These are phyloP conservation scores for Aegilops bicornis DNA, from an alignment of 176 grass and related monocot species.

Conservation along the genomic window DNA sequence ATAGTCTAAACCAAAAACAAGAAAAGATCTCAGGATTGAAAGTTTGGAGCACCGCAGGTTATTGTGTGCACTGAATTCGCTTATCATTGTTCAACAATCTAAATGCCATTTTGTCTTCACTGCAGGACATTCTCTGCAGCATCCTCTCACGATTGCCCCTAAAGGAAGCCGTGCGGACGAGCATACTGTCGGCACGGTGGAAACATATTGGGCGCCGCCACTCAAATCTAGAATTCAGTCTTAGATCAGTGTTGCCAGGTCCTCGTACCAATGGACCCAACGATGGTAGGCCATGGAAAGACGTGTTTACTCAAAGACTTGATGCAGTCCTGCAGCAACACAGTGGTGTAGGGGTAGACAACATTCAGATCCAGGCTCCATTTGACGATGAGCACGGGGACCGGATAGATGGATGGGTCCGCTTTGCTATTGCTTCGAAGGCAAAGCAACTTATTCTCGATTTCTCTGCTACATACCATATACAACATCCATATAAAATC, in stretches of 20 bases:
- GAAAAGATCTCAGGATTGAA: too few relatives aligned
- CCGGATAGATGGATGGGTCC: not conserved
- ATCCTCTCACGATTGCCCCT: too few relatives aligned
- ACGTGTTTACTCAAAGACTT: not conserved
- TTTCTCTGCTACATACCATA: not conserved
- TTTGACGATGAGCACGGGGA: not conserved
- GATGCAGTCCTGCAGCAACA: not conserved
- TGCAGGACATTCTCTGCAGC: too few relatives aligned
- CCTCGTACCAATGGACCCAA: not conserved
- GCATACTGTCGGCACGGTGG: not conserved
- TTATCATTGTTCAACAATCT: too few relatives aligned
- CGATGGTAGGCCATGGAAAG: not conserved
- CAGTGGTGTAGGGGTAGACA: not conserved
- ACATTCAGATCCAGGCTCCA: not conserved
- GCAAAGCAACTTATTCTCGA: not conserved
- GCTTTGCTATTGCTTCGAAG: not conserved
- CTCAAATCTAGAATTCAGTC: not conserved
- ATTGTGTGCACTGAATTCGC: too few relatives aligned
- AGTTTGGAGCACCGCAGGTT: too few relatives aligned
- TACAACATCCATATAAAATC: not conserved
- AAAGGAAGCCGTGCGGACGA: not conserved
- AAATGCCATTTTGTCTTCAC: too few relatives aligned
- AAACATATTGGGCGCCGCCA: not conserved
- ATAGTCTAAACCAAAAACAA: too few relatives aligned
- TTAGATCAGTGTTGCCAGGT: not conserved